Conservation (phyloP, 169 alveolate genomes). For the Cyclospora cayetanensis region DNA sequence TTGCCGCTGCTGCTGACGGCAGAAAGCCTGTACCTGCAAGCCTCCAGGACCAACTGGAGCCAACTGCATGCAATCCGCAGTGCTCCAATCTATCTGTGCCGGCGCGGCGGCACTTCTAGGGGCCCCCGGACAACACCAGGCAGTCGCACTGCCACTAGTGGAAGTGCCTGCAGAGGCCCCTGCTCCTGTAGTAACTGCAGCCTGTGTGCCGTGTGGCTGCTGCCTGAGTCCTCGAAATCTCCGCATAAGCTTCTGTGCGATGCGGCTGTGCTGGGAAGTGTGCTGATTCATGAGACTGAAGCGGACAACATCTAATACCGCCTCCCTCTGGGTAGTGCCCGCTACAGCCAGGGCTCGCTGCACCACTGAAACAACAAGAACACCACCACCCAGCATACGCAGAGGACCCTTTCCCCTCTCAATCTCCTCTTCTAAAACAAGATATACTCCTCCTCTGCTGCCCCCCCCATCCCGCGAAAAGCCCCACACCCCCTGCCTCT, state of each 20-base stretch:
- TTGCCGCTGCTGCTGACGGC: not conserved
- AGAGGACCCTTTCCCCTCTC: no score
- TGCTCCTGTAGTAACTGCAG: no score
- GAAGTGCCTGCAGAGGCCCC: no score
- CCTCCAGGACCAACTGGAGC: not conserved
- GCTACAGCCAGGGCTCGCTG: conserved; percentile 74
- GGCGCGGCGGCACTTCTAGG: not conserved
- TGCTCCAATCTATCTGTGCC: not conserved
- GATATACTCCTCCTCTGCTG: no score
- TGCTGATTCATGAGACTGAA: not conserved
- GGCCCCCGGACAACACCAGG: not conserved
- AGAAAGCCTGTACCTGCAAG: not conserved
- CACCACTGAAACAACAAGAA: conserved; percentile 61
- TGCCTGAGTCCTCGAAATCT: not conserved
- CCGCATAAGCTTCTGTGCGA: not conserved
- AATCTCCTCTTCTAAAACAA: no score
- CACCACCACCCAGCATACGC: no score
- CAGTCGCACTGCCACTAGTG: no score
- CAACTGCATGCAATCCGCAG: not conserved
- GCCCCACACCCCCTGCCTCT: no score
- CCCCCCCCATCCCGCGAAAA: no score
- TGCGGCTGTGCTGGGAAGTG: not conserved
- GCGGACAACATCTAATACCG: not conserved
- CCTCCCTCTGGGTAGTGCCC: not conserved
- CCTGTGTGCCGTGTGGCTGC: no score